Conservation (phyloP, 306 rosid species). For the Crotalaria pallida region DNA sequence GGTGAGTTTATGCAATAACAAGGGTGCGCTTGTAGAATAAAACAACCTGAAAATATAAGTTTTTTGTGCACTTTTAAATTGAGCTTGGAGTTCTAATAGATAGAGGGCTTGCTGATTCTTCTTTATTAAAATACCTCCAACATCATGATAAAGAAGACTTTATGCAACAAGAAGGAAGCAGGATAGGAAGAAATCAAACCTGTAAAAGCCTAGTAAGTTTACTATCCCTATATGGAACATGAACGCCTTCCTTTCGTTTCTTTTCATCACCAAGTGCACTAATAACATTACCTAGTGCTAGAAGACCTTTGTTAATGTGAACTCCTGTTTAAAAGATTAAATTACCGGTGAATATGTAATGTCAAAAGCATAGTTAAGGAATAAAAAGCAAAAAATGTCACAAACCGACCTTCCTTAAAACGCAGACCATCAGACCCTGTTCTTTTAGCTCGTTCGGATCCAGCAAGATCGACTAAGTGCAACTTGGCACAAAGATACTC, state of each 20-base stretch:
- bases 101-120: constrained; percentile 9
- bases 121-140: neutral
- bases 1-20: constrained; percentile 5
- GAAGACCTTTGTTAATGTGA: constrained; percentile 97
- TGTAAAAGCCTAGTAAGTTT: constrained; percentile 97
- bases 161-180: neutral
- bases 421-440: constrained; percentile 99
- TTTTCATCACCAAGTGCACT: constrained; percentile 99
- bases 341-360: constrained; percentile 15
- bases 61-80: neutral
- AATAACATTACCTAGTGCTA: constrained; percentile 98
- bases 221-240: constrained; percentile 98
- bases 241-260: constrained; percentile 93
- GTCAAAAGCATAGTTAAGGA: neutral
- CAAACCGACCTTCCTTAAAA: constrained; percentile 83
- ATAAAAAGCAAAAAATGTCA: neutral
- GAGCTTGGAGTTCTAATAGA: neutral
- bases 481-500: constrained; percentile 94
- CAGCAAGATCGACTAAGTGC: constrained; percentile 99
- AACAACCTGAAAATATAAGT: neutral
- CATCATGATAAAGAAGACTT: constrained; percentile 16
- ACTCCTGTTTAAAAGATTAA: constrained; percentile 60
- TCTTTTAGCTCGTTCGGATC: constrained; percentile 99
- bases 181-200: constrained; percentile 44
- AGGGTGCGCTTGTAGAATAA: neutral